A percentile compares a stretch with the other conserved stretches of the same genome.
Evolutionary conservation across 2,329 filamentous ascomycete species (phyloP).

Genomic region (Diaporthe ampelina): DNA sequence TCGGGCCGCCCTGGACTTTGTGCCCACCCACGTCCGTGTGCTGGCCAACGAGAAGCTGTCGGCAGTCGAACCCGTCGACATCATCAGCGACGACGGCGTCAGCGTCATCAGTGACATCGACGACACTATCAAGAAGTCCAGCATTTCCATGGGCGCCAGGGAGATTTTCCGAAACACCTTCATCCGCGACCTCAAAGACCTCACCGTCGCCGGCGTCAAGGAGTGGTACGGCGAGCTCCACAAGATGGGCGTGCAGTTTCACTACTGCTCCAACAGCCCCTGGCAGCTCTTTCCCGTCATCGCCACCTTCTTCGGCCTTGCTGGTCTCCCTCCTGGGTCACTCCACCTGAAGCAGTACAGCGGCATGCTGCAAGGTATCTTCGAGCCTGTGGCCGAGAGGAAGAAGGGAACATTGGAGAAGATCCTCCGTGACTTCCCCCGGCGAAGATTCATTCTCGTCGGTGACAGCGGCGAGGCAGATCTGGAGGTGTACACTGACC

Average conservation of each 20-base stretch:
- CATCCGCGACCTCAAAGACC: slow-evolving; percentile 83
- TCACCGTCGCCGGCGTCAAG: slow-evolving; percentile 87
- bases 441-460: slow-evolving; percentile 89
- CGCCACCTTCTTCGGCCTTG: slow-evolving; percentile 84
- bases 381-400: slow-evolving; percentile 94
- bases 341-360: slow-evolving; percentile 97
- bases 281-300: slow-evolving; percentile 97
- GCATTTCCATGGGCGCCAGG: slow-evolving; percentile 86
- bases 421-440: slow-evolving; percentile 89
- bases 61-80: slow-evolving; percentile 80
- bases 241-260: slow-evolving; percentile 85
- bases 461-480: slow-evolving; percentile 98
- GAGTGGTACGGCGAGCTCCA: slow-evolving; percentile 90
- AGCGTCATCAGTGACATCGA: slow-evolving; percentile 98
- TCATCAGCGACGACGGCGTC: slow-evolving; percentile 84
- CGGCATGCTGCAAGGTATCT: slow-evolving; percentile 97
- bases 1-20: slow-evolving; percentile 85
- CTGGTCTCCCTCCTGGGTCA: slow-evolving; percentile 86
- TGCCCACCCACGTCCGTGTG: slow-evolving; percentile 90
- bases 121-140: slow-evolving; percentile 96
- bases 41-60: slow-evolving; percentile 89
- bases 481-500: slow-evolving; percentile 95
- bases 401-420: slow-evolving; percentile 91
- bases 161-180: slow-evolving; percentile 98
- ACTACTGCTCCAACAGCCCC: slow-evolving; percentile 99